Evolutionary conservation across 164 flowering plant species (phyloP).

Genomic region (Stephania yunnanensis): DNA sequence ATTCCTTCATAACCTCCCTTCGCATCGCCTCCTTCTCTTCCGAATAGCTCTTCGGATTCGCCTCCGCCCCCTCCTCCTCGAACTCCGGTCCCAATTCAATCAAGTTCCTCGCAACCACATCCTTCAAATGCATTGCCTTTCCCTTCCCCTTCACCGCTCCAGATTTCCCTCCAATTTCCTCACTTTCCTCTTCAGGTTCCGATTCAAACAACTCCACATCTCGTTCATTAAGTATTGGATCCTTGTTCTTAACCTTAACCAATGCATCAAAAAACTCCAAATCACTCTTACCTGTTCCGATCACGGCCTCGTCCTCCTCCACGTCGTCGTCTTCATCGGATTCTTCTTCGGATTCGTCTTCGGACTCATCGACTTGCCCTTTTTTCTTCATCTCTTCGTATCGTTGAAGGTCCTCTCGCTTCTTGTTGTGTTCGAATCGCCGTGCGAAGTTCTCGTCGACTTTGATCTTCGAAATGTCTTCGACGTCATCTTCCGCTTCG

Average conservation of each 20-base stretch:
- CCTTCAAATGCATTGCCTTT: slow-evolving; percentile 69
- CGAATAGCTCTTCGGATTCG: slow-evolving; percentile 35
- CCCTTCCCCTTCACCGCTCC: slow-evolving; percentile 31
- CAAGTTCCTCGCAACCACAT: slow-evolving; percentile 64
- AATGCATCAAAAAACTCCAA: slow-evolving; percentile 43
- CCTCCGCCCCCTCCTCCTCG: slow-evolving; percentile 21
- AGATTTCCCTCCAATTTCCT: slow-evolving; percentile 10
- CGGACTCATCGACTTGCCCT: slow-evolving; percentile 37
- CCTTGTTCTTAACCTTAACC: slow-evolving; percentile 52
- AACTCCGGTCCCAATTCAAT: slow-evolving; percentile 66
- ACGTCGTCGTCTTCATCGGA: slow-evolving; percentile 17
- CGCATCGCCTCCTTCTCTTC: slow-evolving; percentile 66
- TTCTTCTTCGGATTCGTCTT: slow-evolving; percentile 14
- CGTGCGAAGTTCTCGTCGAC: slow-evolving; percentile 52
- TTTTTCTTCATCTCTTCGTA: slow-evolving; percentile 58
- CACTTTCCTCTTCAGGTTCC: slow-evolving; percentile 23
- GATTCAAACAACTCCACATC: slow-evolving; percentile 49
- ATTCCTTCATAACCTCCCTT: slow-evolving; percentile 20
- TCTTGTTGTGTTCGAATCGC: slow-evolving; percentile 70
- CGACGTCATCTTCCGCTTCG: slow-evolving; percentile 28
- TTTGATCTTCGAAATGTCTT: slow-evolving; percentile 49
- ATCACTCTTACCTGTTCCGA: slow-evolving; percentile 24
- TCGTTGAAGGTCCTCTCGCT: slow-evolving; percentile 66
- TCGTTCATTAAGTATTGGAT: slow-evolving; percentile 47
- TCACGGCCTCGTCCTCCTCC: slow-evolving; percentile 12